Evolutionary conservation across 495 filamentous ascomycete species (phyloP).

Genomic region (Rhizodiscina lignyota): DNA sequence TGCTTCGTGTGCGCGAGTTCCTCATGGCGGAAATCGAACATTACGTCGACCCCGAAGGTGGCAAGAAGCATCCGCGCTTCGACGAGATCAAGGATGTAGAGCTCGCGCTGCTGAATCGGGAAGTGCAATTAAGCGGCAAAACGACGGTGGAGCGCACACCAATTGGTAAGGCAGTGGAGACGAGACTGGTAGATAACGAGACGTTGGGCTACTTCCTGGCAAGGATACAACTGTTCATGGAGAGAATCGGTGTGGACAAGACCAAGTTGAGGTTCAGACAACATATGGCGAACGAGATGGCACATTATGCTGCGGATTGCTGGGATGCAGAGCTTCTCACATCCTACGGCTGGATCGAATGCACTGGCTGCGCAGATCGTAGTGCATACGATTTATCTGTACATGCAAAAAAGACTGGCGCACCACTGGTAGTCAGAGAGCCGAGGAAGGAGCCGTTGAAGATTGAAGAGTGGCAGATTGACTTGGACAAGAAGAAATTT

Average conservation of each 20-base stretch:
- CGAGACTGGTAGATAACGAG: conserved; percentile 61
- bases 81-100: conserved; percentile 47
- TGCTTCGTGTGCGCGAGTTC: conserved; percentile 55
- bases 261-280: conserved; percentile 67
- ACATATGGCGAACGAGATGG: conserved; percentile 73
- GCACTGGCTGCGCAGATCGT: conserved; percentile 69
- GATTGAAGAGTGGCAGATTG: conserved; percentile 59
- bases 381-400: conserved; percentile 68
- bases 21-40: conserved; percentile 71
- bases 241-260: conserved; percentile 51
- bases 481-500: conserved; percentile 71
- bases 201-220: conserved; percentile 79
- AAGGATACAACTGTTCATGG: conserved; percentile 57
- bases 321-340: conserved; percentile 72
- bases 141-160: conserved; percentile 41
- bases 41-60: conserved; percentile 55
- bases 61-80: conserved; percentile 60
- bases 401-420: conserved; percentile 66
- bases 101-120: conserved; percentile 50
- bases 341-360: conserved; percentile 75
- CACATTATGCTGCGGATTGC: conserved; percentile 72
- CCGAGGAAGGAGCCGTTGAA: conserved; percentile 46
- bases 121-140: conserved; percentile 54
- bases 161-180: conserved; percentile 56
- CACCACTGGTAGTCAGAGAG: conserved; percentile 54